Evolutionary conservation across 1,284 basidiomycete species (phyloP).

Genomic region (Cryptococcus hybrid): DNA sequence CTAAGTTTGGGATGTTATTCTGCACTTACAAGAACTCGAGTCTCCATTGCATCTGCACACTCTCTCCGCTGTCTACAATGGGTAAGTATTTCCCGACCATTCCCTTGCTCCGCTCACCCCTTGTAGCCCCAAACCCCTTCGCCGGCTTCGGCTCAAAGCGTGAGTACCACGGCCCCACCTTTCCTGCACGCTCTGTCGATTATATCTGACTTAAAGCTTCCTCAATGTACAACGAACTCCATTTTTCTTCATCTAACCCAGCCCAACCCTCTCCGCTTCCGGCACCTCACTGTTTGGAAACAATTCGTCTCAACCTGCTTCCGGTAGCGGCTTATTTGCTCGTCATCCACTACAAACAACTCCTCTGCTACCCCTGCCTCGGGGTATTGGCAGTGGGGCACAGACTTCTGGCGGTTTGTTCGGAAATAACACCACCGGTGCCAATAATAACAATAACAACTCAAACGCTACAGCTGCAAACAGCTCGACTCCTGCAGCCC

Average conservation of each 20-base stretch:
- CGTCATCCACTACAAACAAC: constrained; percentile 6
- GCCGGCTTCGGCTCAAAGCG: constrained; percentile 17
- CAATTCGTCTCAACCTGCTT: constrained; percentile 7
- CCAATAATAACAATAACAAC: neutral
- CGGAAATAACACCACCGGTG: constrained; percentile 10
- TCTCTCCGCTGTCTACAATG: too few species aligned
- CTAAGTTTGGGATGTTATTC: too few species aligned
- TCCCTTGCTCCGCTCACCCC: too few species aligned
- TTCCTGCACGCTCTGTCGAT: neutral
- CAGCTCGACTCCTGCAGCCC: constrained; percentile 11
- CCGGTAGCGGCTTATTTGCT: constrained; percentile 14
- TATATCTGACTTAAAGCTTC: neutral
- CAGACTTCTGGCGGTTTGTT: constrained; percentile 13
- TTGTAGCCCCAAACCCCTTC: constrained; percentile 5
- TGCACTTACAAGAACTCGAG: too few species aligned
- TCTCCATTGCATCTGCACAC: too few species aligned
- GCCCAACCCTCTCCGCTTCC: neutral
- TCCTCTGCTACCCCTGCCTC: constrained; percentile 12
- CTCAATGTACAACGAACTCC: neutral
- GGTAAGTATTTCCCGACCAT: too few species aligned
- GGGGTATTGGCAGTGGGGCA: constrained; percentile 5
- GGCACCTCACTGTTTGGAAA: neutral
- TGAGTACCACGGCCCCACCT: constrained; percentile 1
- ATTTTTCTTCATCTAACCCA: neutral
- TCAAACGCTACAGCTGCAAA: constrained; percentile 8